Conservation (phyloP, 2,329 filamentous ascomycete genomes). For the Aspergillus caelatus region DNA sequence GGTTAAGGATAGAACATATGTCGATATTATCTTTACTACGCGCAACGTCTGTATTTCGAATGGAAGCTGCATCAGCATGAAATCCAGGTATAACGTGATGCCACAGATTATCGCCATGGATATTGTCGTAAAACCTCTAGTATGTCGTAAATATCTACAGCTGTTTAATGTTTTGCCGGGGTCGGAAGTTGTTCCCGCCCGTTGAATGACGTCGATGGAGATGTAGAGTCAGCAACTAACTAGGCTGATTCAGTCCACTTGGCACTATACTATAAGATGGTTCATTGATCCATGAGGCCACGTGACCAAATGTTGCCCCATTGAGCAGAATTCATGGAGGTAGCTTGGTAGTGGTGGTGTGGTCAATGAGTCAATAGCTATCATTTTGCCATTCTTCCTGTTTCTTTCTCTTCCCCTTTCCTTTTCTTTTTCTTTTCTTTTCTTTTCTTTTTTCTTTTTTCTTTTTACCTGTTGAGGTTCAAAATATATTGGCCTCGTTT, state of each 20-base stretch:
- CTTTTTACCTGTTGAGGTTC: background rate
- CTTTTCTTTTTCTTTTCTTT: background rate
- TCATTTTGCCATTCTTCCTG: no score
- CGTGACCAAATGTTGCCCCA: background rate
- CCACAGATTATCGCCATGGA: background rate
- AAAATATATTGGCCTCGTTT: background rate
- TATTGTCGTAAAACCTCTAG: no score
- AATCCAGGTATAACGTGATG: background rate
- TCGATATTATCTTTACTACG: background rate
- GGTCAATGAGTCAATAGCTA: background rate
- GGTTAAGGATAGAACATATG: conserved; percentile 1
- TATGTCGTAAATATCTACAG: no score
- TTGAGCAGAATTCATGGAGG: background rate
- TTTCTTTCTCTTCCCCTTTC: background rate
- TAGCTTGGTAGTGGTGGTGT: background rate
- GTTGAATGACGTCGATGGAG: background rate
- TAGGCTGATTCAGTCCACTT: background rate
- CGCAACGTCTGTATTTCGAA: background rate
- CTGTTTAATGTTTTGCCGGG: background rate
- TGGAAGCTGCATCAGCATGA: background rate
- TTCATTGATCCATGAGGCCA: background rate
- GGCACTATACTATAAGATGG: background rate
- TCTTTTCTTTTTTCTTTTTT: background rate
- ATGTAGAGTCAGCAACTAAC: background rate
- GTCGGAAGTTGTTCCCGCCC: background rate